Evolutionary conservation across 176 grass and related monocot genomes (phyloP), one percentile per base, ranked within the genome.

Genomic region (Carex myosuroides): DNA sequence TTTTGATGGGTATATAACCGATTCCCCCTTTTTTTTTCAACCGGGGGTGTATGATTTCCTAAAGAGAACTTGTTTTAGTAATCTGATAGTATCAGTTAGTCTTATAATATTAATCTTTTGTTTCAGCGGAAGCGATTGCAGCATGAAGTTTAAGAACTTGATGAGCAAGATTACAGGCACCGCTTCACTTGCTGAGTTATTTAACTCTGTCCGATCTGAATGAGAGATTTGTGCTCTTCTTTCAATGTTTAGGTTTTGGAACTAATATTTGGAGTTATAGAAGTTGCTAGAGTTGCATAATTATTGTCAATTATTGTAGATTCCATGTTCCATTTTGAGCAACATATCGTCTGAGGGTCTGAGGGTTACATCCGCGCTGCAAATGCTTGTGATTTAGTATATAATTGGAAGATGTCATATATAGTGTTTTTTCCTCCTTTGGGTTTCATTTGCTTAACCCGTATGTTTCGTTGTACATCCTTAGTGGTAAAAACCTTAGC

Each of bases 121-220:
- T 85, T 77, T 59, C 89, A 98, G 95, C 84, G 95, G 92, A 64
- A 90, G 90, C 1, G 90, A 98, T 79, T 98, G 90, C 82, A 93
- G 92, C 48, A 91, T 98, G 81, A 88, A 88, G 90, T 93, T 98
- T 86, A 98, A 98, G 92, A 89, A 84, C 83, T 81, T 98, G 89
- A 98, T 98, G 89, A 92, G 87, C 87, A 92, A 92, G 84, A 94
- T 99, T 76, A 33, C 69, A 60, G 77, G 83, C 12, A 91, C 90
- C 13, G 1, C 83, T 64, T 22, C 93, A 4, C 97, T 99, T 21
- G 70, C 91, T 7, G 97, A 94, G 55, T 94, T 96, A 82, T 96
- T 92, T 90, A 92, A 92, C 88, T 95, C 91, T 16, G 97, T 99
- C 79, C 90, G 93, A 68, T 89, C 89, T 48, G 96, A 99, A 85